Evolutionary conservation across 129 eudicot species (phyloP).

Genomic region (carrot (Daucus carota)): DH1_v3.0 NC_030382.2:41941501-41942000

Average conservation of each 20-base stretch:
- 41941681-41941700: neutral
- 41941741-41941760: conserved; percentile 52
- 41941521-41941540: conserved; percentile 83
- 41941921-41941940: conserved; percentile 82
- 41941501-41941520: conserved; percentile 41
- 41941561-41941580: conserved; percentile 84
- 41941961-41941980: conserved; percentile 50
- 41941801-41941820: conserved; percentile 87
- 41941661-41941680: neutral
- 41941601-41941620: conserved; percentile 98
- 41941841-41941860: conserved; percentile 47
- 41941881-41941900: conserved; percentile 17
- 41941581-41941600: conserved; percentile 93
- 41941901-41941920: conserved; percentile 30
- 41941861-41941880: conserved; percentile 19
- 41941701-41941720: neutral
- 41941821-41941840: conserved; percentile 85
- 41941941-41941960: conserved; percentile 82
- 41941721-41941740: neutral
- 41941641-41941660: conserved; percentile 49
- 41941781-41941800: conserved; percentile 85
- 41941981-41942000: neutral
- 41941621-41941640: conserved; percentile 88
- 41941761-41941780: conserved; percentile 95
- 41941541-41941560: conserved; percentile 73